Conservation (phyloP, 306 rosid genomes). For the Trichosanthes cucumerina region DNA sequence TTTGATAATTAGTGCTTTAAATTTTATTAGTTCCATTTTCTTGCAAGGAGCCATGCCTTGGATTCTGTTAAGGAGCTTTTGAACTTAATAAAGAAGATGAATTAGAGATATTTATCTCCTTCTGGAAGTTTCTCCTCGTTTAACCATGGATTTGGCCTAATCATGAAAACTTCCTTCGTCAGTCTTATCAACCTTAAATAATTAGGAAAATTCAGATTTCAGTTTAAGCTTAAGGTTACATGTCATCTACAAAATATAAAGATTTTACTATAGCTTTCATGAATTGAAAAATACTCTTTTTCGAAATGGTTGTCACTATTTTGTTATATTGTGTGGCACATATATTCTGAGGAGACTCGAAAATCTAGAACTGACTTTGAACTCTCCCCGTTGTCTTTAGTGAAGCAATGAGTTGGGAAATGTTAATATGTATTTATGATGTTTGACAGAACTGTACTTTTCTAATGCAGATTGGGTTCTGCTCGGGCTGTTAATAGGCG, state of each 20-base stretch:
- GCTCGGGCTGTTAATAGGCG: conserved; percentile 99
- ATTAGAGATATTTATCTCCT: neutral
- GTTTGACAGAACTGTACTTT: conserved; percentile 13
- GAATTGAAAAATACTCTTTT: neutral
- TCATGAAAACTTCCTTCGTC: neutral
- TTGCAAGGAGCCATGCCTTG: neutral
- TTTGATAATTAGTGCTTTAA: neutral
- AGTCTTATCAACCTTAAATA: neutral
- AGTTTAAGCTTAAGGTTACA: neutral
- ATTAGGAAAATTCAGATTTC: neutral
- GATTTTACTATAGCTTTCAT: neutral
- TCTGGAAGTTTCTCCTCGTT: neutral
- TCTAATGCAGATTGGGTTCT: conserved; percentile 70
- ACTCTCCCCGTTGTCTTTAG: neutral
- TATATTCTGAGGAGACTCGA: neutral
- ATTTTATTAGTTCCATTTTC: neutral
- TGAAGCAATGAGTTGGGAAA: neutral
- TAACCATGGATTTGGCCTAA: neutral
- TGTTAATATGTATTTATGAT: neutral
- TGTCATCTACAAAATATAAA: neutral
- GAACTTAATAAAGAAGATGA: neutral
- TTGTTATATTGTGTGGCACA: neutral
- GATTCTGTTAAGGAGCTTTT: neutral
- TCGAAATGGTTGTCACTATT: neutral
- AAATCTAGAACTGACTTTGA: neutral